These are phyloP conservation scores for Zizania palustris DNA, from an alignment of 202 grass and related monocot species.

Conservation along the genomic window DNA sequence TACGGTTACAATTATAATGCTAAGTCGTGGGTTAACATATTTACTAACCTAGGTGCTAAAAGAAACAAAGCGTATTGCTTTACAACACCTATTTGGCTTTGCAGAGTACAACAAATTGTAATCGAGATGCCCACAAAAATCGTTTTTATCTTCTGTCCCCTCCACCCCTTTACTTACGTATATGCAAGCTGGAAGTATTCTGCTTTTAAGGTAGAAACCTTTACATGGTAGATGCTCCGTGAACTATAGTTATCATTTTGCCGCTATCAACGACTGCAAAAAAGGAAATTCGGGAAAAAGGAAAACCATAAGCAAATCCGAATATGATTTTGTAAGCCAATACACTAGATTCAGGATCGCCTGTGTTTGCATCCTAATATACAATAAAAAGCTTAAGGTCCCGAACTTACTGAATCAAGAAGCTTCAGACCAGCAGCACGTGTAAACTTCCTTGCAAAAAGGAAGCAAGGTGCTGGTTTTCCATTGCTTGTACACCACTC, in stretches of 20 bases:
- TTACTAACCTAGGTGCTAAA: slow-evolving; percentile 41
- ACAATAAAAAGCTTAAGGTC: slow-evolving; percentile 16
- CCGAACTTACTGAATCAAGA: slow-evolving; percentile 66
- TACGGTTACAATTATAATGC: slow-evolving; percentile 39
- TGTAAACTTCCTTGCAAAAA: slow-evolving; percentile 97
- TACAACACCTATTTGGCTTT: slow-evolving; percentile 44
- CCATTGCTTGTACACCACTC: slow-evolving; percentile 91
- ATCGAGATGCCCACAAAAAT: slow-evolving; percentile 26
- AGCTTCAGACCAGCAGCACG: slow-evolving; percentile 79
- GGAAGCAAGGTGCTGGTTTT: slow-evolving; percentile 83
- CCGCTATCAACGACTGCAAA: slow-evolving; percentile 64
- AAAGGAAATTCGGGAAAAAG: neutral
- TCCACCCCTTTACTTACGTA: slow-evolving; percentile 34
- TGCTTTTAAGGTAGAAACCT: slow-evolving; percentile 33
- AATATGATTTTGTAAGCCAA: slow-evolving; percentile 2
- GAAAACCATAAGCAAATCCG: slow-evolving; percentile 23
- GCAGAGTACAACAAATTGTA: slow-evolving; percentile 33
- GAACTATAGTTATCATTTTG: slow-evolving; percentile 52
- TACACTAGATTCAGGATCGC: neutral
- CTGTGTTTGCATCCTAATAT: neutral
- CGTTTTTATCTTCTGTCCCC: slow-evolving; percentile 24
- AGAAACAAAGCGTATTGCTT: slow-evolving; percentile 30
- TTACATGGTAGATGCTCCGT: slow-evolving; percentile 21
- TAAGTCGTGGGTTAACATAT: slow-evolving; percentile 31
- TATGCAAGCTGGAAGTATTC: slow-evolving; percentile 36